Base-by-base conservation (phyloP, 2,329 filamentous ascomycete genomes). In the Cladophialophora exuberans region DNA sequence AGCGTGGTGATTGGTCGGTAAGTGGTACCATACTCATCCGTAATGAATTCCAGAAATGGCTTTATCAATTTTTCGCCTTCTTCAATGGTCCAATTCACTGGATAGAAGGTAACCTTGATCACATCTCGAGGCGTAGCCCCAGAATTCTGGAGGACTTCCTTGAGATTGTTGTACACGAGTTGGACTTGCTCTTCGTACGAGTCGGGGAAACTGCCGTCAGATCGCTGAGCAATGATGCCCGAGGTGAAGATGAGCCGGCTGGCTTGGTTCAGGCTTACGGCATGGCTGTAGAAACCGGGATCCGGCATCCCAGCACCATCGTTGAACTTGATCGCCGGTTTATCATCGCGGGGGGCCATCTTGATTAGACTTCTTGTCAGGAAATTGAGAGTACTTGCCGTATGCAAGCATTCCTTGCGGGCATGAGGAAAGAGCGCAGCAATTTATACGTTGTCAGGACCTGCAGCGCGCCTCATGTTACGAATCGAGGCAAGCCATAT, bases 1-100 rank as follows among this genome's bases (percentile, higher is more conserved):
- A 78, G 62, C 0, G 73, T 77, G 6, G 71, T 71, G 15, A 71
- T 69, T 0, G 75, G 75, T 2, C 72, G 69, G 60, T 76, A 73
- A 2, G 62, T 57, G 1, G 55, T 60, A 2, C 74, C 62, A 56
- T 73, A 75, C 2, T 64, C 23, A 18, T 55, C 46, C 4, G 56
- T 56, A 11, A 58, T 28, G 18, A 58, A 56, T 11, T 55, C 35
- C 11, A 55, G 22, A 41, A 50, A 51, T 18, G 20, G 18, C n/a
- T 65, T 45, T 26, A 74, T 66, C 4, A 78, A 55, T 0, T 66
- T 59, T 56, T 77, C 74, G 18, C 65, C 64, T 5, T 71, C 65
- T 3, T 68, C 61, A 11, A 52, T 22, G 6, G 56, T 48, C 5
- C 57, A 52, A 1, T 71, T 62, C 39, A 74, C 67, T 48, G 76